These are phyloP conservation scores for Pinus taeda DNA, from an alignment of 75 land plant species.

Conservation along the genomic window DNA sequence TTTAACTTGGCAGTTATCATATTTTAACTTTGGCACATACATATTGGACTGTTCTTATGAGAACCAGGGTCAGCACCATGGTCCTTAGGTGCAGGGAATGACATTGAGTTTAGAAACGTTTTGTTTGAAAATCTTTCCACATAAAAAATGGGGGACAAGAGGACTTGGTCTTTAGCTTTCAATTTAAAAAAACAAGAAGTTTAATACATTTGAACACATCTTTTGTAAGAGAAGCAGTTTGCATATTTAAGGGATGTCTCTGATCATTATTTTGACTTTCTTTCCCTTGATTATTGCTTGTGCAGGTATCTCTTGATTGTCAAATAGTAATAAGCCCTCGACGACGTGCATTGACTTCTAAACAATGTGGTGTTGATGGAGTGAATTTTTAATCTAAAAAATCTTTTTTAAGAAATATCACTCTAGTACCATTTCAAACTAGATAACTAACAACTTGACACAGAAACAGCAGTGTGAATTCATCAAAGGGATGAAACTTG, in stretches of 20 bases:
- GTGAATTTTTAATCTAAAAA: conserved; percentile 36
- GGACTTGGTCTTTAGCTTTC: not conserved
- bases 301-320: conserved; percentile 65
- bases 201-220: not conserved
- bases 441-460: conserved; percentile 6
- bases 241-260: not conserved
- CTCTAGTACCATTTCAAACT: not conserved
- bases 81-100: not conserved
- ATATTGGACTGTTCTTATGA: too few species aligned
- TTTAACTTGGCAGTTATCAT: too few species aligned
- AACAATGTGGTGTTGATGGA: conserved; percentile 82
- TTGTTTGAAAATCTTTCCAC: not conserved
- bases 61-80: too few species aligned
- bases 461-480: not conserved
- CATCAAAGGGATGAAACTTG: not conserved
- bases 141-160: not conserved
- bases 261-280: not conserved
- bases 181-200: not conserved
- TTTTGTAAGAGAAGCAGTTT: not conserved
- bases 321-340: conserved; percentile 68
- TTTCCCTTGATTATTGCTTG: not conserved
- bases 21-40: too few species aligned
- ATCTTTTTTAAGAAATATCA: not conserved
- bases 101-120: not conserved
- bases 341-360: conserved; percentile 55